phyloP scores from a whole-genome alignment of 2,329 filamentous ascomycete genomes.

The Pleomassaria siparia region DNA sequence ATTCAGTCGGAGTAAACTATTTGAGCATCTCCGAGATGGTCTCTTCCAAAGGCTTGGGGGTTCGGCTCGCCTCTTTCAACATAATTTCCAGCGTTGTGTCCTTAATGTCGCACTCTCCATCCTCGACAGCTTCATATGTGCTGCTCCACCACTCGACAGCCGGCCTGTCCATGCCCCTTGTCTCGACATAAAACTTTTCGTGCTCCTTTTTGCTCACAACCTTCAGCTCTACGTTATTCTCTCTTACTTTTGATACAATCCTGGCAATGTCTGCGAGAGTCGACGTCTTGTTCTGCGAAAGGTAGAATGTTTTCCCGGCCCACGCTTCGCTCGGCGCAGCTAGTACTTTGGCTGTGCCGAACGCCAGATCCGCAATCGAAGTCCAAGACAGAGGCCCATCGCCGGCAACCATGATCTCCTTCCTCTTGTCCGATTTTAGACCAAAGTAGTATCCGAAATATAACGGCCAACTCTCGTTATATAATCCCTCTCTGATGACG shows the following conservation, averaged over 20 bases:
- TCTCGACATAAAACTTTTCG: slow-evolving; percentile 44
- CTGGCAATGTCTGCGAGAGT: slow-evolving; percentile 32
- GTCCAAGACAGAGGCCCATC: slow-evolving; percentile 50
- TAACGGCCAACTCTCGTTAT: slow-evolving; percentile 52
- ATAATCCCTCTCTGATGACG: slow-evolving; percentile 48
- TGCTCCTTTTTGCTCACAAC: slow-evolving; percentile 43
- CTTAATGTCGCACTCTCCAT: slow-evolving; percentile 46
- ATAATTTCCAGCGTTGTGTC: slow-evolving; percentile 46
- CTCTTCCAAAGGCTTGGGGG: slow-evolving; percentile 41
- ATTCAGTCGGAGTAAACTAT: too few relatives aligned
- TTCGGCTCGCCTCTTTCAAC: slow-evolving; percentile 36
- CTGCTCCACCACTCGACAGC: slow-evolving; percentile 51
- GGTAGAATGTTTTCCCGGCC: slow-evolving; percentile 43
- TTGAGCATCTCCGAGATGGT: slow-evolving; percentile 47
- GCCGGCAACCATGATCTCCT: slow-evolving; percentile 44
- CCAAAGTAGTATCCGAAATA: slow-evolving; percentile 49
- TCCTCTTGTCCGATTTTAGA: slow-evolving; percentile 36
- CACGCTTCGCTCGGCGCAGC: slow-evolving; percentile 32
- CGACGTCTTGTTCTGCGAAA: slow-evolving; percentile 34
- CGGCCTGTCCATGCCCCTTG: slow-evolving; percentile 38
- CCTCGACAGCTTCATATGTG: slow-evolving; percentile 47
- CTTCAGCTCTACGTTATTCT: slow-evolving; percentile 38
- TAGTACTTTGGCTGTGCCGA: slow-evolving; percentile 46
- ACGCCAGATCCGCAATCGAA: slow-evolving; percentile 46
- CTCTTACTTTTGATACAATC: slow-evolving; percentile 28